Evolutionary conservation across 2,329 filamentous ascomycete genomes (phyloP).

Genomic region (Penicillium sclerotigenum): DNA sequence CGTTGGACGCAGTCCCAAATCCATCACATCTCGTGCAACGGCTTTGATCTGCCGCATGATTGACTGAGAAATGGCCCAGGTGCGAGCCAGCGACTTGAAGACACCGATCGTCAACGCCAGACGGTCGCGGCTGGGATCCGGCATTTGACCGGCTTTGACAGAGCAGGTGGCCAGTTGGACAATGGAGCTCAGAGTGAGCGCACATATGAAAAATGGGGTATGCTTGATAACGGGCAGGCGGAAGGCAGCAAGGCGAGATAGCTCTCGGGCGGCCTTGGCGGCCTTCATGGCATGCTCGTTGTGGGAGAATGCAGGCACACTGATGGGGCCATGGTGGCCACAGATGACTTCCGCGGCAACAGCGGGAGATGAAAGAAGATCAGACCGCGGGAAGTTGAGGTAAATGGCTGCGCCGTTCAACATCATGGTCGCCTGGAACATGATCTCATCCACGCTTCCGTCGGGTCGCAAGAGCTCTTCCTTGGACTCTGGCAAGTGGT

Average conservation of each 20-base stretch:
- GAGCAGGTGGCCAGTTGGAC: constrained; percentile 80
- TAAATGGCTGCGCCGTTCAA: constrained; percentile 62
- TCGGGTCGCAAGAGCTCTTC: constrained; percentile 65
- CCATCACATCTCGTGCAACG: constrained; percentile 71
- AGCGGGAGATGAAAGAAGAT: constrained; percentile 58
- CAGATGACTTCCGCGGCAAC: constrained; percentile 49
- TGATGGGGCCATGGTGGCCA: constrained; percentile 39
- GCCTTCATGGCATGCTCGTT: constrained; percentile 71
- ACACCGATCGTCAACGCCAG: constrained; percentile 77
- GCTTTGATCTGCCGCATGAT: constrained; percentile 71
- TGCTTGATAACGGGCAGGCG: constrained; percentile 62
- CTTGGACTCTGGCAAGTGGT: constrained; percentile 73
- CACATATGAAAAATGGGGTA: constrained; percentile 80
- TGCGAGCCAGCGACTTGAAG: constrained; percentile 63
- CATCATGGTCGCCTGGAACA: constrained; percentile 89
- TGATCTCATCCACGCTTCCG: constrained; percentile 77
- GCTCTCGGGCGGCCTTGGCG: constrained; percentile 71
- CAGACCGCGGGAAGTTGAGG: constrained; percentile 75
- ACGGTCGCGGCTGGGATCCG: constrained; percentile 60
- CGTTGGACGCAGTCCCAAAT: constrained; percentile 38
- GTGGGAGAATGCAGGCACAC: constrained; percentile 41
- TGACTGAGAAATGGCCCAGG: constrained; percentile 69
- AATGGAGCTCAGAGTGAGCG: constrained; percentile 73
- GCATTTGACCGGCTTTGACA: constrained; percentile 54
- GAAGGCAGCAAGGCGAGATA: constrained; percentile 69